These are phyloP conservation scores for Davidsoniella australis DNA, from an alignment of 2,329 filamentous ascomycete species.

Conservation along the genomic window DNA sequence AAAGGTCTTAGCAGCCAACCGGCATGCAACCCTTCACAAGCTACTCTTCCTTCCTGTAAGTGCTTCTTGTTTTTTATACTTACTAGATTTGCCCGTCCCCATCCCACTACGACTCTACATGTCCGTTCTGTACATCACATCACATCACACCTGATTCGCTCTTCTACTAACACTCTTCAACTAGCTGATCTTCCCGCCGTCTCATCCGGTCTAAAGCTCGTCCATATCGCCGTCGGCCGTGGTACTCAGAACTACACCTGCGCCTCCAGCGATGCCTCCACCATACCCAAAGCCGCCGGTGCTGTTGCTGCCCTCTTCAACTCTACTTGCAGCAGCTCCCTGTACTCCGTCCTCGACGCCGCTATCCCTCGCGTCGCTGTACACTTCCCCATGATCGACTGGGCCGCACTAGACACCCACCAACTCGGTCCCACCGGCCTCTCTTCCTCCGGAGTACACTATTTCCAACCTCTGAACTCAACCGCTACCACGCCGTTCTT, in stretches of 20 bases:
- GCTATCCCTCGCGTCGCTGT: conserved; percentile 51
- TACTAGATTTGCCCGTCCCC: not conserved
- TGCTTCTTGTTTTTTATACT: not conserved
- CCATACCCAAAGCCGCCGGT: conserved; percentile 47
- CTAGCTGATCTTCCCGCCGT: conserved; percentile 39
- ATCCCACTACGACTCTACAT: not conserved
- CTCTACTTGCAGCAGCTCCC: conserved; percentile 59
- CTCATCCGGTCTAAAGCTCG: conserved; percentile 41
- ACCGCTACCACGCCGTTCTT: conserved; percentile 60
- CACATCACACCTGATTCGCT: not conserved
- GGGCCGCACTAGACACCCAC: conserved; percentile 8
- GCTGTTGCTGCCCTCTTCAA: conserved; percentile 79
- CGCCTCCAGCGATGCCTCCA: conserved; percentile 38
- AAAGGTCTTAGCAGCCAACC: conserved; percentile 26
- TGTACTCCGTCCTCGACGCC: conserved; percentile 48
- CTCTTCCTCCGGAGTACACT: conserved; percentile 59
- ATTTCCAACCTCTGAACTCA: conserved; percentile 36
- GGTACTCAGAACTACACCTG: conserved; percentile 95
- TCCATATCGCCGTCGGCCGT: conserved; percentile 70
- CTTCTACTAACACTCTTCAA: not conserved
- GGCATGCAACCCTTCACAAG: conserved; percentile 36
- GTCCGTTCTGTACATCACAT: conserved; percentile 7
- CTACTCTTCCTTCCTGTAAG: conserved; percentile 33
- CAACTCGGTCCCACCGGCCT: conserved; percentile 41
- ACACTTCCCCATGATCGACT: conserved; percentile 27